Conservation (phyloP, 768 basidiomycete genomes). For the Tulasnella sp. region DNA sequence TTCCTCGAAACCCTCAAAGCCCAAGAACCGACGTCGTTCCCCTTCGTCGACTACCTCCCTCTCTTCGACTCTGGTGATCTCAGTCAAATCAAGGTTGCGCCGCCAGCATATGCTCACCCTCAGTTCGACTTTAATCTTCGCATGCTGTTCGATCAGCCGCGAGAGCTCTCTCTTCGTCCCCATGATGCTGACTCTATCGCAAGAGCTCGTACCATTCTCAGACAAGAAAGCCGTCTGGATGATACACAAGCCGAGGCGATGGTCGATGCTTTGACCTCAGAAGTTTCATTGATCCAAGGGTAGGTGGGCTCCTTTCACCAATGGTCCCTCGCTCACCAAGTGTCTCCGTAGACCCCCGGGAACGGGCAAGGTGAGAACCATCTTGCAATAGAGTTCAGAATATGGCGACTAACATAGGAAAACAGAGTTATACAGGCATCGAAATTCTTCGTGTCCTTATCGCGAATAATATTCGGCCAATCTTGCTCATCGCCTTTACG, state of each 20-base stretch:
- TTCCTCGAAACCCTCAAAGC: constrained; percentile 63
- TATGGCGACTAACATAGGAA: not conserved
- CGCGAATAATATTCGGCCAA: constrained; percentile 55
- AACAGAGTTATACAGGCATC: constrained; percentile 68
- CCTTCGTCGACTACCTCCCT: constrained; percentile 58
- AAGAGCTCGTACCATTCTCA: constrained; percentile 53
- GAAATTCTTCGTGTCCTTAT: constrained; percentile 72
- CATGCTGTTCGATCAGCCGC: constrained; percentile 54
- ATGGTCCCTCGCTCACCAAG: not conserved
- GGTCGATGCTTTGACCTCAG: constrained; percentile 60
- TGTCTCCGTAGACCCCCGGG: constrained; percentile 69
- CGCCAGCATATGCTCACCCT: constrained; percentile 63
- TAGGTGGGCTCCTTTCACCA: constrained; percentile 40
- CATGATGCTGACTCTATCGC: constrained; percentile 51
- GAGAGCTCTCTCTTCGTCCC: constrained; percentile 47
- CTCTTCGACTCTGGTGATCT: constrained; percentile 44
- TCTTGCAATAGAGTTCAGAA: not conserved
- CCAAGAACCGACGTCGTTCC: constrained; percentile 59
- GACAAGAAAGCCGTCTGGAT: constrained; percentile 58
- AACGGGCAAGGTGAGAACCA: constrained; percentile 64
- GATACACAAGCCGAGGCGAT: constrained; percentile 72
- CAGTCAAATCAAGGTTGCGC: constrained; percentile 45
- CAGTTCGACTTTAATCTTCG: constrained; percentile 60
- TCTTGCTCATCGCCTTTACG: constrained; percentile 67
- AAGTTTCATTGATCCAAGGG: constrained; percentile 75